Percentiles rank a stretch among this genome's conserved stretches.
phyloP scores from a whole-genome alignment of 1,284 basidiomycete genomes.

The Leccinum subrobustum region DNA sequence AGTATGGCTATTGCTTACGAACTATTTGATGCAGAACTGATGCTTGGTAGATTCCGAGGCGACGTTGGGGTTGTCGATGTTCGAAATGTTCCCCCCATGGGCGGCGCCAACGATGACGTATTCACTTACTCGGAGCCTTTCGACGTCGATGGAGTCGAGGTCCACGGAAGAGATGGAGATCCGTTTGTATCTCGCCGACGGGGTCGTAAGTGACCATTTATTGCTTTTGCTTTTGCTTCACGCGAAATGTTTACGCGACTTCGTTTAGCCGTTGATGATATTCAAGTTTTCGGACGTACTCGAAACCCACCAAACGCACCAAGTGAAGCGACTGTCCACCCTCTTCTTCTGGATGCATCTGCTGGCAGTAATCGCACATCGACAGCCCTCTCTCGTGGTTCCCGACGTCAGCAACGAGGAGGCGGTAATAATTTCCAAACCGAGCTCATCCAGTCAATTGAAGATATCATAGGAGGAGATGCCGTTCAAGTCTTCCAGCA shows the following conservation, averaged over 20 bases:
- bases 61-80: slow-evolving; percentile 50
- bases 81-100: slow-evolving; percentile 37
- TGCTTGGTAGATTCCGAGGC: slow-evolving; percentile 43
- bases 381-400: slow-evolving; percentile 45
- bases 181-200: slow-evolving; percentile 57
- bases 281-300: slow-evolving; percentile 62
- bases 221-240: not conserved
- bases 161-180: slow-evolving; percentile 40
- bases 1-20: slow-evolving; percentile 39
- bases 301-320: slow-evolving; percentile 49
- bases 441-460: slow-evolving; percentile 77
- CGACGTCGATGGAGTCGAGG: slow-evolving; percentile 38
- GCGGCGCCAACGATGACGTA: slow-evolving; percentile 41
- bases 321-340: slow-evolving; percentile 75
- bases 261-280: slow-evolving; percentile 46
- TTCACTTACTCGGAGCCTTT: slow-evolving; percentile 55
- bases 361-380: slow-evolving; percentile 46
- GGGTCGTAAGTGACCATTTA: slow-evolving; percentile 39
- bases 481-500: slow-evolving; percentile 85
- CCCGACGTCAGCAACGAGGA: slow-evolving; percentile 58
- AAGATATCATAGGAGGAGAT: slow-evolving; percentile 80
- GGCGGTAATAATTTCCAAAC: slow-evolving; percentile 46
- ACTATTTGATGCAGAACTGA: slow-evolving; percentile 11
- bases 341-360: slow-evolving; percentile 71
- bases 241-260: slow-evolving; percentile 6